A percentile compares a stretch with the other conserved stretches of the same genome.
These are phyloP conservation scores for Sphaerostilbella broomeana DNA, from an alignment of 2,329 filamentous ascomycete species.

Conservation along the genomic window DNA sequence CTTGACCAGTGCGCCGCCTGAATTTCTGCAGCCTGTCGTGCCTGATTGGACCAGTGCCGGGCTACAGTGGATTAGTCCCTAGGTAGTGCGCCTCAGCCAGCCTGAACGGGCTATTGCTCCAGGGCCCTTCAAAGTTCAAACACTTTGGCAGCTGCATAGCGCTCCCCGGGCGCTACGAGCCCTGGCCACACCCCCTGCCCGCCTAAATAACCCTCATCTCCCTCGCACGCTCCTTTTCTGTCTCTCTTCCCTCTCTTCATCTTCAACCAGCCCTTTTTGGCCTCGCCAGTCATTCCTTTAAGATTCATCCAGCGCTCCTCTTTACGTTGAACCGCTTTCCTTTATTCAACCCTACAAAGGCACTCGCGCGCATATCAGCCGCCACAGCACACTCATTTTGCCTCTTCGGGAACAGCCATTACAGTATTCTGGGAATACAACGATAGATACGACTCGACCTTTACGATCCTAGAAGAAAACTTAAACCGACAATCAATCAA, in stretches of 20 bases:
- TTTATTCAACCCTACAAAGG: slow-evolving; percentile 4
- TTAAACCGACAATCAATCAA: no score
- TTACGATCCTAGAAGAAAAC: no score
- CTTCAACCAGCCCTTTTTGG: slow-evolving; percentile 15
- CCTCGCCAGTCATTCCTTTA: slow-evolving; percentile 20
- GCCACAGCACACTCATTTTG: slow-evolving; percentile 11
- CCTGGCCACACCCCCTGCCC: slow-evolving; percentile 2
- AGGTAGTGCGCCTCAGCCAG: no score
- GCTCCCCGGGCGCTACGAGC: slow-evolving; percentile 1
- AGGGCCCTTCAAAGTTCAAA: no score
- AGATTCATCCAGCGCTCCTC: slow-evolving; percentile 5
- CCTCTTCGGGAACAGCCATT: neutral
- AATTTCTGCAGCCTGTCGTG: no score
- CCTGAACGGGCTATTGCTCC: no score
- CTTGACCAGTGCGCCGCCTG: slow-evolving; percentile 6
- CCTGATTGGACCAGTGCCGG: no score
- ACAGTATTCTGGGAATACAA: slow-evolving; percentile 16
- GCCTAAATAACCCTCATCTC: slow-evolving; percentile 20
- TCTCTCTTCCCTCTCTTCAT: slow-evolving; percentile 11
- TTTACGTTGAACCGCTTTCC: slow-evolving; percentile 15
- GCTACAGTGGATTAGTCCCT: no score
- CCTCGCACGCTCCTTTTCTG: slow-evolving; percentile 7
- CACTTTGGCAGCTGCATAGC: no score
- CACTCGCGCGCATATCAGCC: slow-evolving; percentile 8
- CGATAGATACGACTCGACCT: neutral